These are phyloP conservation scores for Mycena pura DNA, from an alignment of 768 basidiomycete species.

Conservation along the genomic window DNA sequence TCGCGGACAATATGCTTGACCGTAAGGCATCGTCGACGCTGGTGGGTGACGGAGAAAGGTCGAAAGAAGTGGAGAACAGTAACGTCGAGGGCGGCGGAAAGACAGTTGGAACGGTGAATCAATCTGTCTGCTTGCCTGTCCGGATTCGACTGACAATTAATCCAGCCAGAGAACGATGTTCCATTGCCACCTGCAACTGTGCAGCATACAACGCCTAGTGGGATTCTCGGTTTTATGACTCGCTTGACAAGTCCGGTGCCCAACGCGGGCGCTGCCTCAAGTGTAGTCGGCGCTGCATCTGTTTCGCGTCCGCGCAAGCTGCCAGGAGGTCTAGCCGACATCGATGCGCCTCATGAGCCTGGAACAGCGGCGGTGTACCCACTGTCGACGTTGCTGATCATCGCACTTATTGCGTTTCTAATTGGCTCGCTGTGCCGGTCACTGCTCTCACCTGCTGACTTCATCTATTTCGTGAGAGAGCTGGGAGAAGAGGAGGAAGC, in stretches of 20 bases:
- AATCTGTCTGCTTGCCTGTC: slow-evolving; percentile 9
- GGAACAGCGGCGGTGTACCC: slow-evolving; percentile 41
- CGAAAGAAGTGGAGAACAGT: slow-evolving; percentile 29
- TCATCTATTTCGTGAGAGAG: slow-evolving; percentile 79
- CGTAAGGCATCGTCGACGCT: slow-evolving; percentile 11
- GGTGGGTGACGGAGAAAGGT: slow-evolving; percentile 24
- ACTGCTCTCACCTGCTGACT: slow-evolving; percentile 89
- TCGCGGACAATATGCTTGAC: slow-evolving; percentile 66
- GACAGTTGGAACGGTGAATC: slow-evolving; percentile 31
- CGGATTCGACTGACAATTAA: slow-evolving; percentile 29
- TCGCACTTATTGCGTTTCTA: slow-evolving; percentile 87
- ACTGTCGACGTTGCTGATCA: slow-evolving; percentile 68
- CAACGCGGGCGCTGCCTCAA: slow-evolving; percentile 30
- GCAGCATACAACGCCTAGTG: slow-evolving; percentile 29
- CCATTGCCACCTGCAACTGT: slow-evolving; percentile 12
- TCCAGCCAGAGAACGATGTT: slow-evolving; percentile 32
- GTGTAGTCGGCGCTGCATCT: slow-evolving; percentile 23
- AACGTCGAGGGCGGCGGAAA: slow-evolving; percentile 24
- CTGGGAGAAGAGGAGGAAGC: slow-evolving; percentile 58
- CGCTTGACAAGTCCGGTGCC: slow-evolving; percentile 50
- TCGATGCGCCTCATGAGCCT: slow-evolving; percentile 32
- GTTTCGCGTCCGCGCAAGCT: slow-evolving; percentile 33
- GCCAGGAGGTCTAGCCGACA: slow-evolving; percentile 46
- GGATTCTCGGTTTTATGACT: slow-evolving; percentile 65
- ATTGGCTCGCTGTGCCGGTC: slow-evolving; percentile 91